phyloP scores from a whole-genome alignment of 129 eudicot species.

The Scalesia atractyloides region DNA sequence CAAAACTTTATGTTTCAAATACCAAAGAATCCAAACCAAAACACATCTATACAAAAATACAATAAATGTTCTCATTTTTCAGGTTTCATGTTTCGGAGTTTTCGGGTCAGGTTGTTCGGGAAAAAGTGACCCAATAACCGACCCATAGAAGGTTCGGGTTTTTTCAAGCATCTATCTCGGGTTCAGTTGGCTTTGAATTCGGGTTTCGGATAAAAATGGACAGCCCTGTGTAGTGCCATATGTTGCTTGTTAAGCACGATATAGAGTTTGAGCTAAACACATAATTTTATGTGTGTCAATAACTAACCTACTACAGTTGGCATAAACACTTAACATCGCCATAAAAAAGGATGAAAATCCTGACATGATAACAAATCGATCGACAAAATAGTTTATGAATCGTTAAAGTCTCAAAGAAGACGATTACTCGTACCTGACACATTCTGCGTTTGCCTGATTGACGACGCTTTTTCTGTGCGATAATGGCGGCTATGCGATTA shows the following conservation, averaged over 20 bases:
- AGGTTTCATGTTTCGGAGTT: no score
- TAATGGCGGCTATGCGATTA: constrained; percentile 77
- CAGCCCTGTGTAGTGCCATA: no score
- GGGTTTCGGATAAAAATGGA: background rate
- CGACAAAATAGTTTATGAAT: background rate
- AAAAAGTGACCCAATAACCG: no score
- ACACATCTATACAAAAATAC: no score
- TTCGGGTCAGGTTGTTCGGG: no score
- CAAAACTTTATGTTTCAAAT: no score
- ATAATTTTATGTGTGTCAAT: background rate
- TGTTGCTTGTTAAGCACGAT: background rate
- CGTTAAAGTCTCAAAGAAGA: background rate
- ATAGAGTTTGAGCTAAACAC: background rate
- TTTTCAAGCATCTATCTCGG: no score
- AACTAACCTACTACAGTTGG: background rate
- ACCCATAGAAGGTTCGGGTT: no score
- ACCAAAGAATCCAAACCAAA: no score
- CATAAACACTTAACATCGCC: background rate
- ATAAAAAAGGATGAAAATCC: background rate
- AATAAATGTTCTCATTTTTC: no score
- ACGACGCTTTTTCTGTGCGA: constrained; percentile 97
- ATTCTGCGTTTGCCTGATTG: constrained; percentile 84
- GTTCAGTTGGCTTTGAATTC: background rate
- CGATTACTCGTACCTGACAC: constrained; percentile 59
- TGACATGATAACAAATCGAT: background rate